phyloP scores from a whole-genome alignment of 1,284 basidiomycete species.

The Wolfiporia cocos region DNA sequence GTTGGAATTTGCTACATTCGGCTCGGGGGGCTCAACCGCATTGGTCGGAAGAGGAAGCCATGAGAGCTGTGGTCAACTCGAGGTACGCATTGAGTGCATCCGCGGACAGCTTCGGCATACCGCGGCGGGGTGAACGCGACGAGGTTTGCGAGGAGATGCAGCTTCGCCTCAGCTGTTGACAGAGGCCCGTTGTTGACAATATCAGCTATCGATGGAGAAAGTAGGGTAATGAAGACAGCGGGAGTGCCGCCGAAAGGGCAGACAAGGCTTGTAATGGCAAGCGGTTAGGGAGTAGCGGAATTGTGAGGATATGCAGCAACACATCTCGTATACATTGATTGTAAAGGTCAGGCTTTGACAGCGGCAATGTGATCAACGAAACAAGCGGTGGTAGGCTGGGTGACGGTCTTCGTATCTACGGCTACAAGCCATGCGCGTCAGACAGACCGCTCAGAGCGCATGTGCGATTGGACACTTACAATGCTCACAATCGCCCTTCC shows the following conservation, averaged over 20 bases:
- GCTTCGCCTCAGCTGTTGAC: slow-evolving; percentile 27
- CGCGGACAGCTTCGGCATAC: slow-evolving; percentile 39
- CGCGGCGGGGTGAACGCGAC: slow-evolving; percentile 53
- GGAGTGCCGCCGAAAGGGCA: slow-evolving; percentile 38
- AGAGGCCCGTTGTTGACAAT: slow-evolving; percentile 17
- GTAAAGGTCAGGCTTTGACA: slow-evolving; percentile 27
- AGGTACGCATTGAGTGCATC: slow-evolving; percentile 50
- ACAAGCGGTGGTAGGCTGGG: slow-evolving; percentile 39
- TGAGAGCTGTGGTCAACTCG: slow-evolving; percentile 40
- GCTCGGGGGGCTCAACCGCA: slow-evolving; percentile 40
- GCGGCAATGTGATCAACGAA: slow-evolving; percentile 33
- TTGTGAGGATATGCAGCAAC: slow-evolving; percentile 46
- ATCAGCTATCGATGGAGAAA: slow-evolving; percentile 17
- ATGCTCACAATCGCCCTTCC: slow-evolving; percentile 23
- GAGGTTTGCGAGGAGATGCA: slow-evolving; percentile 63
- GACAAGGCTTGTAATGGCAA: slow-evolving; percentile 49
- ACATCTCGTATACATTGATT: slow-evolving; percentile 26
- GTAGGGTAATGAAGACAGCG: slow-evolving; percentile 34
- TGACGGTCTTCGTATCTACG: slow-evolving; percentile 28
- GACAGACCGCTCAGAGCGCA: neutral
- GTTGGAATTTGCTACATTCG: slow-evolving; percentile 17
- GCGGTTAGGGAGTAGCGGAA: slow-evolving; percentile 64
- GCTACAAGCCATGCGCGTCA: slow-evolving; percentile 26
- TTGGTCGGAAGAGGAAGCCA: slow-evolving; percentile 49
- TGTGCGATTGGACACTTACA: slow-evolving; percentile 14